These are phyloP conservation scores for Wickerhamiella alocasiicola DNA, from an alignment of 805 yeast genomes.

Conservation along the genomic window DNA sequence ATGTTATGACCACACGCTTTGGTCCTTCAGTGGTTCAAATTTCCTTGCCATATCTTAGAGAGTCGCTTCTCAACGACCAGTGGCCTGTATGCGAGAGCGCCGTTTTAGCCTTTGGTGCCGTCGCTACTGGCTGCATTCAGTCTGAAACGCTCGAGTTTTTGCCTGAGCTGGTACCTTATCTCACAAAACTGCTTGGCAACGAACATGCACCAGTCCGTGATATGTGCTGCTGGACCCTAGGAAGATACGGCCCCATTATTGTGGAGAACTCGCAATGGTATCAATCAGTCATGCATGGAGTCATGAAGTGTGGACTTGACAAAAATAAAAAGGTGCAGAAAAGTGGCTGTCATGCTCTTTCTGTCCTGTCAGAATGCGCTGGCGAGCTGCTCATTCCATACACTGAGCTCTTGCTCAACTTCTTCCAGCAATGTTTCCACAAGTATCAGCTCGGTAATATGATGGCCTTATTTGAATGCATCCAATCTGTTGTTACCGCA, in stretches of 20 bases:
- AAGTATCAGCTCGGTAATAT: slow-evolving; percentile 73
- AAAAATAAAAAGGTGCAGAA: slow-evolving; percentile 88
- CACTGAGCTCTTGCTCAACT: slow-evolving; percentile 52
- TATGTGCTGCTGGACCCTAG: slow-evolving; percentile 90
- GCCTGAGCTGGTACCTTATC: slow-evolving; percentile 70
- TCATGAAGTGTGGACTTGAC: slow-evolving; percentile 67
- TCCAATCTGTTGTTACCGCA: slow-evolving; percentile 77
- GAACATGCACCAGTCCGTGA: slow-evolving; percentile 75
- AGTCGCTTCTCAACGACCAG: slow-evolving; percentile 49
- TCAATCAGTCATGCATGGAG: slow-evolving; percentile 63
- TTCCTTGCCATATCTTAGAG: slow-evolving; percentile 64
- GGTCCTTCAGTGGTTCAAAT: slow-evolving; percentile 56
- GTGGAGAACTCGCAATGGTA: slow-evolving; percentile 51
- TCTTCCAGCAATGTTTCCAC: slow-evolving; percentile 60
- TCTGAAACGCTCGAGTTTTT: slow-evolving; percentile 50
- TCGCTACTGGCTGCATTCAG: slow-evolving; percentile 77
- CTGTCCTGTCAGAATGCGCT: slow-evolving; percentile 69
- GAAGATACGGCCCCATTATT: slow-evolving; percentile 77
- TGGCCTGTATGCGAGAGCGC: slow-evolving; percentile 94
- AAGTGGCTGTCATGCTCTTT: slow-evolving; percentile 79
- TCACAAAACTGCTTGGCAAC: slow-evolving; percentile 69
- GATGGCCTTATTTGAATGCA: slow-evolving; percentile 74
- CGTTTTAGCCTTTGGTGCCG: slow-evolving; percentile 88
- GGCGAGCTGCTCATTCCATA: slow-evolving; percentile 52
- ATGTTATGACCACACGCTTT: slow-evolving; percentile 54